Conservation (phyloP, 2,329 filamentous ascomycete species). For the Diaporthe sp. region DNA sequence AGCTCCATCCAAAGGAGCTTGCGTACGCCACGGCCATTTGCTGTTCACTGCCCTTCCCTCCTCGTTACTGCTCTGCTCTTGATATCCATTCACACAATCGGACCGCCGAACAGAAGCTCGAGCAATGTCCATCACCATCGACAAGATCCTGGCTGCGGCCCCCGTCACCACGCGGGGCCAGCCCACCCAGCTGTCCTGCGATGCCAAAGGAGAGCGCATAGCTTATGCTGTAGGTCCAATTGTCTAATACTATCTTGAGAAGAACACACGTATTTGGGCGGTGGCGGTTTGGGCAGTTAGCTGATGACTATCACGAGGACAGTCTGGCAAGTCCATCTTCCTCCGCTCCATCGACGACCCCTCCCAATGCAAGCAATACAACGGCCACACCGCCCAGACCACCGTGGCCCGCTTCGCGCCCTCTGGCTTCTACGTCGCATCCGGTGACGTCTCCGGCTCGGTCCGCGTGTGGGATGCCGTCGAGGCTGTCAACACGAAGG, state of each 20-base stretch:
- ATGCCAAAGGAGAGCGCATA: slow-evolving; percentile 91
- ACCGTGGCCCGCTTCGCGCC: slow-evolving; percentile 95
- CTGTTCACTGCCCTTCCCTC: background rate
- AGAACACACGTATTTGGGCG: no score
- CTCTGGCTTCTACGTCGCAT: slow-evolving; percentile 94
- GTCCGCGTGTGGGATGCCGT: slow-evolving; percentile 95
- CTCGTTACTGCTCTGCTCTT: background rate
- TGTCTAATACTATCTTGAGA: background rate
- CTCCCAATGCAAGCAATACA: slow-evolving; percentile 88
- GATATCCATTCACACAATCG: background rate
- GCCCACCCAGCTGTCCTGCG: slow-evolving; percentile 88
- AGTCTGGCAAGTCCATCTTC: slow-evolving; percentile 98
- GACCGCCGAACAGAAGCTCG: background rate
- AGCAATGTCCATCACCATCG: slow-evolving; percentile 67
- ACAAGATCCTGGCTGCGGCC: slow-evolving; percentile 85
- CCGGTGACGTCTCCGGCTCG: slow-evolving; percentile 85
- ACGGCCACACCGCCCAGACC: slow-evolving; percentile 87
- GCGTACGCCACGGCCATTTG: background rate
- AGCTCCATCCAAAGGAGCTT: background rate
- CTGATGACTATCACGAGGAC: slow-evolving; percentile 21
- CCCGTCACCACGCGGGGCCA: slow-evolving; percentile 88
- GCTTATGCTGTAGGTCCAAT: slow-evolving; percentile 82
- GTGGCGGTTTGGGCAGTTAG: background rate
- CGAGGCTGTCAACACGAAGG: slow-evolving; percentile 86
- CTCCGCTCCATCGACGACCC: slow-evolving; percentile 94